Base-by-base conservation (phyloP, 768 basidiomycete species). In the Suillus subalutaceus region DNA sequence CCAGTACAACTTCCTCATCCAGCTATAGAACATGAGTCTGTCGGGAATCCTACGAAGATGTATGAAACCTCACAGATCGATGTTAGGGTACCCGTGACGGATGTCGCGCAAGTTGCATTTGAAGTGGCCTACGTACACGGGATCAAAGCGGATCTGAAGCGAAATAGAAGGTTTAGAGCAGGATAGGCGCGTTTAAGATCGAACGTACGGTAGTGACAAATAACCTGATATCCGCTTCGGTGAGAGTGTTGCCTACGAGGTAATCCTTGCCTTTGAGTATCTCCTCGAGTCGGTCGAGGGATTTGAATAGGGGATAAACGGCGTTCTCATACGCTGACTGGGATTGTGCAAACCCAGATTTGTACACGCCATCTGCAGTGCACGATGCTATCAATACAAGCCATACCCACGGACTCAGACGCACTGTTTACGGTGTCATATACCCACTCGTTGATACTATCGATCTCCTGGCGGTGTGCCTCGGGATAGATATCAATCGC, bases 1-100 rank as follows among this genome's bases (percentile, higher is more conserved):
- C 96, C 95, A 98, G 83, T 99, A 99, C 23, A 98, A 79, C 74
- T 90, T 90, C 77, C 88, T 89, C 79, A 93, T 72, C 92, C 94
- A 96, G 40, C 89, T 90, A 38, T 15, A 30, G 9, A 15, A 59
- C 37, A 53, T n/a, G 32, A 61, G 41, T 52, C 38, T 63, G 18
- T 48, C 63, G n/a, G 20, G 12, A 6, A 57, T 44, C 15, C 32
- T 15, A 38, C 13, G 1, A 43, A 41, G 41, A 44, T 32, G 15
- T 9, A 2, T 7, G 57, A 35, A 18, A 64, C 44, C 69, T 68
- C 38, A 72, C 88, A 75, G 74, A 79, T 98, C 86, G 59, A 97
- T 85, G 58, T 88, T 85, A 23, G 96, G 96, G 77, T 96, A 99
- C 7, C 92, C 92, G 72, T 88, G 81, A 30, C 96, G 93, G 73